Conservation (phyloP, 148 eudicot genomes). For the Silene conica region DNA sequence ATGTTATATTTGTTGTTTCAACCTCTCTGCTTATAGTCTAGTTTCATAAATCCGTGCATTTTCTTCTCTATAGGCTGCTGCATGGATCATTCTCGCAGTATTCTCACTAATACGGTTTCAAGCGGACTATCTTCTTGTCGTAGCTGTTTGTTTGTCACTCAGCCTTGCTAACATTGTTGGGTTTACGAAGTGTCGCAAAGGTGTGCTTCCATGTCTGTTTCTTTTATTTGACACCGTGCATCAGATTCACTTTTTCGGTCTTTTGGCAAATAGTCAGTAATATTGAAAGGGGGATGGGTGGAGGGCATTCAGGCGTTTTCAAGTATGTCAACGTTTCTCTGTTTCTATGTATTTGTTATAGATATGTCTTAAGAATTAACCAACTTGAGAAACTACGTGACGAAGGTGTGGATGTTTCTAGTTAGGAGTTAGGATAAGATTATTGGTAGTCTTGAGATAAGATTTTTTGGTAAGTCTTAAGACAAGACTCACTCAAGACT, state of each 20-base stretch:
- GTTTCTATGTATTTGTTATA: too few species aligned
- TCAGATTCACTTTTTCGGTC: background rate
- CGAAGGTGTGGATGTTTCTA: too few species aligned
- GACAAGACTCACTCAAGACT: too few species aligned
- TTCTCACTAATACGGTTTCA: constrained; percentile 94
- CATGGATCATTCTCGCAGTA: constrained; percentile 74
- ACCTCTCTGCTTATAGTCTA: background rate
- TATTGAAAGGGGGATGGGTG: too few species aligned
- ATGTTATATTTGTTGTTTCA: background rate
- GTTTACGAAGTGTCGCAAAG: constrained; percentile 95
- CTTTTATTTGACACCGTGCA: background rate
- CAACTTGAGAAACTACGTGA: too few species aligned
- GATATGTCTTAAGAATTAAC: too few species aligned
- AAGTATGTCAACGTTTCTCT: too few species aligned
- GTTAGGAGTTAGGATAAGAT: too few species aligned
- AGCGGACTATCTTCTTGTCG: constrained; percentile 94
- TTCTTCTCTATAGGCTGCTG: constrained; percentile 60
- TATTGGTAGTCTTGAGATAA: too few species aligned
- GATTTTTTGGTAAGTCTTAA: too few species aligned
- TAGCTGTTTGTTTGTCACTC: constrained; percentile 94
- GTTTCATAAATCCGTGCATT: background rate
- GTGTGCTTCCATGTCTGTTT: constrained; percentile 28
- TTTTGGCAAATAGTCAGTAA: background rate
- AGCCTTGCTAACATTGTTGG: constrained; percentile 88
- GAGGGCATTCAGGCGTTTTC: too few species aligned